phyloP scores from a whole-genome alignment of 345 rosid genomes.

The Lumnitzera racemosa region DNA sequence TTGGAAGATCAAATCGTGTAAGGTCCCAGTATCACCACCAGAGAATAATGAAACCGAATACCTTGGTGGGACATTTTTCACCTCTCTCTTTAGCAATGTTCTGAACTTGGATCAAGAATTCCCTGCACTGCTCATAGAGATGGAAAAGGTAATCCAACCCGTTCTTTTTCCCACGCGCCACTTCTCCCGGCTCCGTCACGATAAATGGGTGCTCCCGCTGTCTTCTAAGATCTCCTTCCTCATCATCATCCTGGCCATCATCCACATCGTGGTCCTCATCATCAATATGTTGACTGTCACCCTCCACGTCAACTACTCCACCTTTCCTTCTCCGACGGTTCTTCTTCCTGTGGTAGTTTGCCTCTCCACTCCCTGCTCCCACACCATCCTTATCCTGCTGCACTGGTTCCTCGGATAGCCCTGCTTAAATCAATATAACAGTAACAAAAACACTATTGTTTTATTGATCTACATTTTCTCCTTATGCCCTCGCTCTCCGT shows the following conservation, averaged over 20 bases:
- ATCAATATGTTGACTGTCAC: constrained; percentile 32
- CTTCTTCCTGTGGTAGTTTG: constrained; percentile 9
- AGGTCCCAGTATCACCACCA: no score
- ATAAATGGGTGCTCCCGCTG: constrained; percentile 98
- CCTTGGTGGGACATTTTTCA: constrained; percentile 98
- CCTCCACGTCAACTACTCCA: constrained; percentile 23
- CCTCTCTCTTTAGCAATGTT: constrained; percentile 89
- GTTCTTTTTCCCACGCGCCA: constrained; percentile 99
- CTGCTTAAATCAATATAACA: constrained; percentile 22
- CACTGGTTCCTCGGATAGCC: constrained; percentile 80
- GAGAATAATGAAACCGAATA: constrained; percentile 8
- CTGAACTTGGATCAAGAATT: constrained; percentile 88
- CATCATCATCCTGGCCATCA: constrained; percentile 43
- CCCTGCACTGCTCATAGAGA: constrained; percentile 95
- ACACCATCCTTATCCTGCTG: constrained; percentile 65
- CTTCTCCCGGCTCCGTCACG: constrained; percentile 99
- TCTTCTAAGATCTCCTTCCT: constrained; percentile 47
- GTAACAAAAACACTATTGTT: neutral
- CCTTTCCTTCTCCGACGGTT: constrained; percentile 35
- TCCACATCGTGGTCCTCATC: constrained; percentile 29
- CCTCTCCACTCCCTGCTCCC: constrained; percentile 42
- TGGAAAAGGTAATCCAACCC: constrained; percentile 98
- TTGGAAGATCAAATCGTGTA: no score
- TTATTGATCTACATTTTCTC: neutral
- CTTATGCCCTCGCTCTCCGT: no score